Evolutionary conservation across 1,139 yeast species (phyloP).

Genomic region (Geotrichum candidum): DNA sequence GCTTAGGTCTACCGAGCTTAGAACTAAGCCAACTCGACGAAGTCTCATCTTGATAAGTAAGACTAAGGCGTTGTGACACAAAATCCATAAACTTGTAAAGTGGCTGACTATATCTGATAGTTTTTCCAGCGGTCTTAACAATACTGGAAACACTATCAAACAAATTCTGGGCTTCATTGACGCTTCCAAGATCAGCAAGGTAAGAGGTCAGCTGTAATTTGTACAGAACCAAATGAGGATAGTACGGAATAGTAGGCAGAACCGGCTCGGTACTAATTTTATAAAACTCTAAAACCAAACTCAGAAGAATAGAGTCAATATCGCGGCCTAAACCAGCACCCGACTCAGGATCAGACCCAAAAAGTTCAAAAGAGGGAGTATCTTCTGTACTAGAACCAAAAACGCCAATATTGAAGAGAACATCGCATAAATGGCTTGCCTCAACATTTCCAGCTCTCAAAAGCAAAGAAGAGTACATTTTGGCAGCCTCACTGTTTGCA

Average conservation of each 20-base stretch:
- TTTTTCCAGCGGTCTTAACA: slow-evolving; percentile 43
- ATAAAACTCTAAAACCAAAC: slow-evolving; percentile 68
- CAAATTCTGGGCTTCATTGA: slow-evolving; percentile 53
- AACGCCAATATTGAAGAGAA: slow-evolving; percentile 39
- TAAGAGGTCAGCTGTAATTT: slow-evolving; percentile 58
- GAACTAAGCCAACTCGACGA: slow-evolving; percentile 57
- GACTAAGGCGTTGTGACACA: slow-evolving; percentile 23
- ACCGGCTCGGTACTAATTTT: slow-evolving; percentile 21
- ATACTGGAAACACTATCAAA: slow-evolving; percentile 47
- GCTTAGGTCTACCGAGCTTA: slow-evolving; percentile 64
- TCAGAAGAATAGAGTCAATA: slow-evolving; percentile 45
- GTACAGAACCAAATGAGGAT: slow-evolving; percentile 50
- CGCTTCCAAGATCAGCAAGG: slow-evolving; percentile 58
- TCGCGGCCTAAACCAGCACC: slow-evolving; percentile 31
- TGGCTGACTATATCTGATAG: slow-evolving; percentile 39
- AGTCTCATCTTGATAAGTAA: slow-evolving; percentile 36
- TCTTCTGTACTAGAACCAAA: slow-evolving; percentile 13
- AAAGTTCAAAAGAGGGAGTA: slow-evolving; percentile 6
- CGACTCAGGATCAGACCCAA: slow-evolving; percentile 12
- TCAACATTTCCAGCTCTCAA: slow-evolving; percentile 28
- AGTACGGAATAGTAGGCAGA: slow-evolving; percentile 31
- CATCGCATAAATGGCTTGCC: slow-evolving; percentile 37
- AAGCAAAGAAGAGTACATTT: slow-evolving; percentile 33
- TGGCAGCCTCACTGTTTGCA: slow-evolving; percentile 31
- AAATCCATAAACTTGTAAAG: slow-evolving; percentile 39